A percentile compares a stretch with the other conserved stretches of the same genome.
phyloP scores from a whole-genome alignment of 1,284 basidiomycete genomes.

The Omphalotus olearius region DNA sequence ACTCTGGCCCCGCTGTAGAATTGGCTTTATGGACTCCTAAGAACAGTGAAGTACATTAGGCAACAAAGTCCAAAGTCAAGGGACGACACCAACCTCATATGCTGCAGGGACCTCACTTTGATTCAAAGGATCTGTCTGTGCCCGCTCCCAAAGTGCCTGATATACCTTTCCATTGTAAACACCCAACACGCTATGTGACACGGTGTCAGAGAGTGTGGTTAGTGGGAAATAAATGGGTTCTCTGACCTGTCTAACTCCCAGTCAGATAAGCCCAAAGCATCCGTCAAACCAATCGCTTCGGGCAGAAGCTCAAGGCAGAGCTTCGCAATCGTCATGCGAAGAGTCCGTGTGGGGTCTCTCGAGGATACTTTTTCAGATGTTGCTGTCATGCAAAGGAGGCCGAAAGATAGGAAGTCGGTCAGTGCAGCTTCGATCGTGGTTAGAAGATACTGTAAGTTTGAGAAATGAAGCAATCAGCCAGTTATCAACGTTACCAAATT shows the following conservation, averaged over 20 bases:
- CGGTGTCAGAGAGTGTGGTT: background rate
- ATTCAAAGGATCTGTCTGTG: constrained; percentile 64
- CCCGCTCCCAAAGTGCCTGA: constrained; percentile 63
- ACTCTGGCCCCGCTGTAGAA: constrained; percentile 40
- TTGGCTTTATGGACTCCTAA: constrained; percentile 44
- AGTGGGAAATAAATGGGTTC: constrained; percentile 12
- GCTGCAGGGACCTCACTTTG: constrained; percentile 43
- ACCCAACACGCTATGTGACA: constrained; percentile 48
- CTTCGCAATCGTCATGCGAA: constrained; percentile 52
- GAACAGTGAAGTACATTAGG: background rate
- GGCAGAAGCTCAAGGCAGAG: constrained; percentile 55
- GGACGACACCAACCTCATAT: constrained; percentile 42
- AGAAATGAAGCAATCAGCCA: background rate
- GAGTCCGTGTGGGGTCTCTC: constrained; percentile 41
- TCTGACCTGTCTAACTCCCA: constrained; percentile 71
- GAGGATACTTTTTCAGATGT: constrained; percentile 18
- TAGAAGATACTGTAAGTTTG: constrained; percentile 50
- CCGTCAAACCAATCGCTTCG: constrained; percentile 66
- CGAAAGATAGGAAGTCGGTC: constrained; percentile 55
- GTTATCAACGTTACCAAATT: background rate
- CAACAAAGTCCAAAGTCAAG: background rate
- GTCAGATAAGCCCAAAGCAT: constrained; percentile 75
- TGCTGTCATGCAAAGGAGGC: constrained; percentile 30
- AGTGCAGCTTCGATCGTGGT: constrained; percentile 52
- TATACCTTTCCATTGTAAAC: constrained; percentile 68